phyloP scores from a whole-genome alignment of 768 basidiomycete species.

The Tulasnella sp. region DNA sequence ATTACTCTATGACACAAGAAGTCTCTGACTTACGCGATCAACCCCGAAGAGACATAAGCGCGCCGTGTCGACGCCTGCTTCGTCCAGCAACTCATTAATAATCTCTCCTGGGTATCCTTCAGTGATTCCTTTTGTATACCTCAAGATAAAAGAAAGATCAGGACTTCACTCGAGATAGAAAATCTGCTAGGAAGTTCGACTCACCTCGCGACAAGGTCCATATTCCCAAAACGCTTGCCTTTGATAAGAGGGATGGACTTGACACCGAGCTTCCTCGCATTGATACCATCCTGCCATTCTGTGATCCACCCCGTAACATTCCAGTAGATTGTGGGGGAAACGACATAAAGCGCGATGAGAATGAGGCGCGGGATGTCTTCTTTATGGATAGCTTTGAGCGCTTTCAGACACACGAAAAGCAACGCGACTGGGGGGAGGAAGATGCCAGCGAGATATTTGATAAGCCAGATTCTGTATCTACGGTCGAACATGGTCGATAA shows the following conservation, averaged over 20 bases:
- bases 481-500: too few relatives aligned
- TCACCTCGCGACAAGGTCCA: background rate
- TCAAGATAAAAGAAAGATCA: background rate
- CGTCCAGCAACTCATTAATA: background rate
- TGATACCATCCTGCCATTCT: background rate
- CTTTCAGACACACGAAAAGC: too few relatives aligned
- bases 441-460: too few relatives aligned
- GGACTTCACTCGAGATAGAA: background rate
- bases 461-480: too few relatives aligned
- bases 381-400: too few relatives aligned
- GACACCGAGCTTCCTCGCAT: constrained; percentile 8
- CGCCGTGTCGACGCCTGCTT: background rate
- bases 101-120: background rate
- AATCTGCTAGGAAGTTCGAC: background rate
- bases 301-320: background rate
- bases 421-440: too few relatives aligned
- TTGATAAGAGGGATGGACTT: background rate
- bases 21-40: too few relatives aligned
- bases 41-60: background rate
- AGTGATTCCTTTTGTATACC: background rate
- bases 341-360: too few relatives aligned
- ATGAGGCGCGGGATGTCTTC: too few relatives aligned
- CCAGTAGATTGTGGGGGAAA: too few relatives aligned
- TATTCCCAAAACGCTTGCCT: background rate
- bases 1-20: too few relatives aligned